Evolutionary conservation across 208 protist genomes (phyloP), one percentile per base, ranked within the genome.

Genomic region (Trypanosoma platydactyli): DNA sequence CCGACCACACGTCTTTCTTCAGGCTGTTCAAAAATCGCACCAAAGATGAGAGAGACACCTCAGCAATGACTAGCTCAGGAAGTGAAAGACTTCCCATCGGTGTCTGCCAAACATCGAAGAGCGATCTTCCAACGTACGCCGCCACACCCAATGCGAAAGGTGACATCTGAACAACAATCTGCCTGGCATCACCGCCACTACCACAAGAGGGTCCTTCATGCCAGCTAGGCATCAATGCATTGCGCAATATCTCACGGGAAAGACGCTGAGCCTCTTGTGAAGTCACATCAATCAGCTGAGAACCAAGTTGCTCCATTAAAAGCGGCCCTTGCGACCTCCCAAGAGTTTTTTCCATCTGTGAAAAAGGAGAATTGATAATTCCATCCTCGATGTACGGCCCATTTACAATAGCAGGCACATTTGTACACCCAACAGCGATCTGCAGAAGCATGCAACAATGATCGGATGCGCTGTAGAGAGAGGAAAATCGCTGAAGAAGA

Each of bases 391-490:
- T 68, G 45, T 74, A 68, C 30, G 68, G 68, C 1, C 68, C 68
- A 63, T 68, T 46, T 51, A 74, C 41, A 46, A 68, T 56, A 59
- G 38, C 48, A 38, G 64, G 58, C 1, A 76, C 51, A 60, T 69
- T 78, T 58, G 64, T 78, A 41, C 62, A 69, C 15, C 83, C 86
- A 25, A 76, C 69, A 29, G 86, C 91, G 45, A 96, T 79, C 64
- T 96, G 91, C n/a, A 96, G 64, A 51, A 96, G 86, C 91, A 96
- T 96, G 20, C 83, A 78, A 27, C 75, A 83, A 63, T 94, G 94
- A 68, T 96, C 91, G 7, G 81, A 61, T 1, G 76, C 61, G 46
- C 68, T 86, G 73, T 87, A 88, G 45, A 81, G 67, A 25, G 77
- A 72, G n/a, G 82, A 72, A 79, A 96, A 94, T 29, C 86, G 80